Evolutionary conservation across 2,329 filamentous ascomycete species (phyloP), one percentile per base, ranked within the genome.

Genomic region (Aspergillus candidus): DNA sequence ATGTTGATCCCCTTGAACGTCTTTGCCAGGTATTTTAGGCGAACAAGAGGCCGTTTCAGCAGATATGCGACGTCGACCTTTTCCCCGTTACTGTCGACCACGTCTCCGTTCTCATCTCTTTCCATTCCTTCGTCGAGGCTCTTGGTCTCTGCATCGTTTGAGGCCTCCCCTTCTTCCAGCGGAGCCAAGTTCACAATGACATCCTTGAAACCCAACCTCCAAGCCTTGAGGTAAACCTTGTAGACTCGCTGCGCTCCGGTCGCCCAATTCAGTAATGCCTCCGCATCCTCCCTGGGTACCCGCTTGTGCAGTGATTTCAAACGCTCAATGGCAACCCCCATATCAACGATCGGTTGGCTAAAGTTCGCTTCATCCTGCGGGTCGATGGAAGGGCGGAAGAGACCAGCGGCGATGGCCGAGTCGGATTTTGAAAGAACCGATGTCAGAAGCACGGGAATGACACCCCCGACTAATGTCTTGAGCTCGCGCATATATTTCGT

Each of bases 31-130:
- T 90, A 87, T 65, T 95, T 96, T 48, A 96, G 73, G 37, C 93
- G 80, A 15, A 95, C 82, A 34, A 98, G 70, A 1, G 93, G 93
- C 42, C 91, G 76, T 68, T 94, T 96, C 41, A 98, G 74, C 36
- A 98, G 75, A 66, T 93, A 94, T 6, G 90, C 90, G 38, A 98
- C 93, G 62, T 97, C 93, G 7, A 96, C 89, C 40, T 88, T 82
- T 63, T 96, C 88, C 11, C 91, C 93, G 50, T 91, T 78, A 30
- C 80, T 79, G 53, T 89, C 81, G 39, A 81, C 68, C 12, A 82
- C 70, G 55, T 83, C 79, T 10, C 79, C 78, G 48, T 80, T 72
- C 36, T 77, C 72, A 57, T 83, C 79, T 50, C 76, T 70, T 30
- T 75, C 71, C 62, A 82, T 70, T 34, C 68, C 71, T 50, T 78